These are phyloP conservation scores for Puccinia hordei DNA, from an alignment of 1,284 basidiomycete genomes.

Conservation along the genomic window DNA sequence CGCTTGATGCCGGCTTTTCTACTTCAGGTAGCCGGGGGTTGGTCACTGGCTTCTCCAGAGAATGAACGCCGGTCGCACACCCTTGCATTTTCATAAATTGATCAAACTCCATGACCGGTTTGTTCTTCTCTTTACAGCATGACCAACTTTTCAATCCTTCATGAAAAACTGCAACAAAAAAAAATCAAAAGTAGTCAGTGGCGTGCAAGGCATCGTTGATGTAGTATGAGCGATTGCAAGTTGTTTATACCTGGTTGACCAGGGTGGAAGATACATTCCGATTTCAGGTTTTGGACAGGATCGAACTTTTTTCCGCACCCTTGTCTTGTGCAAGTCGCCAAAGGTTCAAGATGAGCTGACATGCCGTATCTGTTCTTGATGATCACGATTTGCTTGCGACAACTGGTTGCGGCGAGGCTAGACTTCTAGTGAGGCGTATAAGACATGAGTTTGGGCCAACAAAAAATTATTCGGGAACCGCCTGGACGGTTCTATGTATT, in stretches of 20 bases:
- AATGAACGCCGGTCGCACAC: conserved; percentile 56
- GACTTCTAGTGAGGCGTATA: too few relatives aligned
- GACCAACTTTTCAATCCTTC: conserved; percentile 89
- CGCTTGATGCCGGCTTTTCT: conserved; percentile 42
- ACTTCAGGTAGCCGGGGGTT: neutral
- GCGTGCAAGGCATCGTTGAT: conserved; percentile 10
- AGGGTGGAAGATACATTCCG: conserved; percentile 75
- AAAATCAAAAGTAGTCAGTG: neutral
- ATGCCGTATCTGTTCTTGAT: neutral
- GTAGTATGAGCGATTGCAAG: neutral
- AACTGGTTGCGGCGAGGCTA: too few relatives aligned
- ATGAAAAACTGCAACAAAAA: conserved; percentile 69
- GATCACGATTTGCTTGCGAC: neutral
- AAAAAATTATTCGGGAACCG: too few relatives aligned
- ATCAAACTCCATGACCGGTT: conserved; percentile 88
- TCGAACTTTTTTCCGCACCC: conserved; percentile 76
- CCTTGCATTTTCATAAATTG: conserved; percentile 82
- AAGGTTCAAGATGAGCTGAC: too few relatives aligned
- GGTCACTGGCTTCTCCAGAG: conserved; percentile 13
- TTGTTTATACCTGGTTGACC: conserved; percentile 71
- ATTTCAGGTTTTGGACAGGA: conserved; percentile 63
- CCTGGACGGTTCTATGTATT: too few relatives aligned
- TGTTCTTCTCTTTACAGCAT: conserved; percentile 81
- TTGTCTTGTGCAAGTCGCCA: conserved; percentile 68
- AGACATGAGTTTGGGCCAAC: too few relatives aligned